Conservation (phyloP, 352 stramenopile genomes). For the Aphanomyces cochlioides region DNA sequence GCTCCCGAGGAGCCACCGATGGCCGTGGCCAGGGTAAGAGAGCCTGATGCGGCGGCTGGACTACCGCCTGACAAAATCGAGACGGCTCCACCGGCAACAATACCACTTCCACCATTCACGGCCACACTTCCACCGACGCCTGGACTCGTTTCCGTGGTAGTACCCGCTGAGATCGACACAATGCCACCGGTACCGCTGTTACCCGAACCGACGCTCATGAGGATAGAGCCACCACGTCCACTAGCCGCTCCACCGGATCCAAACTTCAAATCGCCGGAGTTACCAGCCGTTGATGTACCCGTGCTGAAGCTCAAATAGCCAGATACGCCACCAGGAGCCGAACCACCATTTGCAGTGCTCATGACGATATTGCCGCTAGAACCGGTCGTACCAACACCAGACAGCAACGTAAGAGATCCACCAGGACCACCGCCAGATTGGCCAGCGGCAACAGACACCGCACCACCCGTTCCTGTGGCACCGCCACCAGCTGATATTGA, state of each 20-base stretch:
- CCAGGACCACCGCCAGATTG: neutral
- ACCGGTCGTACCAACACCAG: neutral
- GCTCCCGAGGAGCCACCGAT: no score
- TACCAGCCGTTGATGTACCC: conserved; percentile 12
- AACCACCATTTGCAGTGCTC: conserved; percentile 10
- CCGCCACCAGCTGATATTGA: neutral
- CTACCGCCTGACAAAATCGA: no score
- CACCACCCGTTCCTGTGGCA: neutral
- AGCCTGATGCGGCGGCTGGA: no score
- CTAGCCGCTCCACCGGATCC: conserved; percentile 1
- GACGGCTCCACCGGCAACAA: no score
- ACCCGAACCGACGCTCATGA: no score
- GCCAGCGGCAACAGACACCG: neutral
- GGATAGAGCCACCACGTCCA: conserved; percentile 16
- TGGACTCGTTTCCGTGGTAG: no score
- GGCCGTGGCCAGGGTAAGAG: no score
- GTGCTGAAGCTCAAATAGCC: conserved; percentile 16
- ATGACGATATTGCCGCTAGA: conserved; percentile 24
- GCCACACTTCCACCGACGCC: no score
- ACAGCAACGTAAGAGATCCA: conserved; percentile 12
- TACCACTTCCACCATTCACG: no score
- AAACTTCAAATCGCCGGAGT: conserved; percentile 21
- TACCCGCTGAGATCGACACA: no score
- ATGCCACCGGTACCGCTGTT: no score
- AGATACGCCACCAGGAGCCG: neutral